Percentiles rank a stretch among this genome's conserved stretches.
phyloP scores from a whole-genome alignment of 192 early-diverging fungal genomes.

The Martensiomyces pterosporus region DNA sequence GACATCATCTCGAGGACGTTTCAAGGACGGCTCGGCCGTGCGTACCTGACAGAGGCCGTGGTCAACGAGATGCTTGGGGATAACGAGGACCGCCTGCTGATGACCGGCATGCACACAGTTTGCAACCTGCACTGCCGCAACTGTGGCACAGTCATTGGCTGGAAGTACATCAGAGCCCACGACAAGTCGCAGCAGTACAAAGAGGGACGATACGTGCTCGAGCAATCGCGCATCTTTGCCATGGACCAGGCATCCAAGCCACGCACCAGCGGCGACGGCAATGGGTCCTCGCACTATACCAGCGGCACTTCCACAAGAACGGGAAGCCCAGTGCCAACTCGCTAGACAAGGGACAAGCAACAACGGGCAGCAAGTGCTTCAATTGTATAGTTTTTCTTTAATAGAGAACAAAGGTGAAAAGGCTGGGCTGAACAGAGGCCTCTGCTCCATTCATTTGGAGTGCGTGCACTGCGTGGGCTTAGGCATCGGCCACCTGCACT shows the following conservation, averaged over 20 bases:
- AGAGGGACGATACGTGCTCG: slow-evolving; percentile 44
- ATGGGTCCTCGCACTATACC: too few relatives aligned
- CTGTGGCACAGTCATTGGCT: slow-evolving; percentile 32
- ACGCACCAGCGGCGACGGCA: neutral
- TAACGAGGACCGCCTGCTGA: slow-evolving; percentile 39
- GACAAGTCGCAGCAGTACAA: slow-evolving; percentile 43
- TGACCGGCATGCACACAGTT: slow-evolving; percentile 48
- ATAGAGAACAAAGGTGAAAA: too few relatives aligned
- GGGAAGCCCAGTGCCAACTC: neutral
- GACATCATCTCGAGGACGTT: slow-evolving; percentile 41
- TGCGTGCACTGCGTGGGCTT: neutral
- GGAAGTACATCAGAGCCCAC: slow-evolving; percentile 39
- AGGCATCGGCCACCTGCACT: slow-evolving; percentile 55
- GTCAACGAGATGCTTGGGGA: slow-evolving; percentile 36
- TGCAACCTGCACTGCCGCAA: slow-evolving; percentile 35
- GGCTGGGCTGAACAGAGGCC: too few relatives aligned
- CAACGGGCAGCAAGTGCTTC: too few relatives aligned
- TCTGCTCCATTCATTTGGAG: neutral
- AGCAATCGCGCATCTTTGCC: slow-evolving; percentile 24
- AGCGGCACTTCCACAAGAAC: neutral
- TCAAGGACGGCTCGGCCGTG: slow-evolving; percentile 37
- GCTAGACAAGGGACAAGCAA: neutral
- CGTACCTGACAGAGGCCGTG: slow-evolving; percentile 37
- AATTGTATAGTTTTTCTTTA: neutral
- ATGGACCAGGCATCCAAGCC: slow-evolving; percentile 4